These are phyloP conservation scores for Pichia sp. DNA, from an alignment of 1,139 yeast species.

Conservation along the genomic window DNA sequence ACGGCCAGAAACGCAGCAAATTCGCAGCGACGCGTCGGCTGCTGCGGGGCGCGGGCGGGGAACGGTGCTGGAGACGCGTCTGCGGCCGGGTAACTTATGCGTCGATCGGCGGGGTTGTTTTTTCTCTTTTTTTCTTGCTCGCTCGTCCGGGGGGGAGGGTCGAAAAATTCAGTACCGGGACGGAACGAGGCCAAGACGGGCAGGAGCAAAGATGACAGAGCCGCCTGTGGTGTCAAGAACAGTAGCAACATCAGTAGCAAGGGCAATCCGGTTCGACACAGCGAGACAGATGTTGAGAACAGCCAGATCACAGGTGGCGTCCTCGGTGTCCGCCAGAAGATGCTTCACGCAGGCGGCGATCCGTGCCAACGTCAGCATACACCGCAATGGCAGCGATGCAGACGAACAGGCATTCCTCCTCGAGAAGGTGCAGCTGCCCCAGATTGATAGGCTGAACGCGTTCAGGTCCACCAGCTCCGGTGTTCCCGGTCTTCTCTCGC, in stretches of 20 bases:
- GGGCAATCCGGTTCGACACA: no score
- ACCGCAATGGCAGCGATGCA: not conserved
- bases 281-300: not conserved
- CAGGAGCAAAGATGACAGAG: not conserved
- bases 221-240: no score
- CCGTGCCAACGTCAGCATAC: not conserved
- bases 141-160: no score
- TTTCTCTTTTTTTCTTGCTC: not conserved
- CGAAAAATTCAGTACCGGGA: not conserved
- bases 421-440: constrained; percentile 24
- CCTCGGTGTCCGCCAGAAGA: not conserved
- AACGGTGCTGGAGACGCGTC: not conserved
- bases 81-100: constrained; percentile 1
- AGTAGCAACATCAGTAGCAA: not conserved
- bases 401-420: not conserved
- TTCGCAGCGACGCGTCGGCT: not conserved
- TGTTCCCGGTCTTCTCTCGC: constrained; percentile 48
- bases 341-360: not conserved
- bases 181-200: not conserved
- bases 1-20: not conserved
- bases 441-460: constrained; percentile 22
- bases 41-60: not conserved
- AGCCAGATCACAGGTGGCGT: not conserved
- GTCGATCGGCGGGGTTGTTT: constrained; percentile 1
- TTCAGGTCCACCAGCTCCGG: constrained; percentile 18